Base-by-base conservation (phyloP, 169 alveolate species). In the Theileria equi region DNA sequence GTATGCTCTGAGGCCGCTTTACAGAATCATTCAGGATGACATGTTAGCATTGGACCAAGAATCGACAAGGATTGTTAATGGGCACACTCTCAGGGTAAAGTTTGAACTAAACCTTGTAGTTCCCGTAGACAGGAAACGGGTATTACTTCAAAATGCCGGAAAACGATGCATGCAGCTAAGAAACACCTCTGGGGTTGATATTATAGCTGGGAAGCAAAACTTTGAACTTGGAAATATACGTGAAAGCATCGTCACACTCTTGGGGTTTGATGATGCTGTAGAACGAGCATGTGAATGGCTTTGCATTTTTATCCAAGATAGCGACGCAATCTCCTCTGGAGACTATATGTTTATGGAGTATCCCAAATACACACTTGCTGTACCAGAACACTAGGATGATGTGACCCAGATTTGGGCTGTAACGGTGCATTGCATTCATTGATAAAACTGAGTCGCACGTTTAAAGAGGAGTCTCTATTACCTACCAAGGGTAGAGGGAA, bases 141-240 rank as follows among this genome's bases (percentile, higher is more conserved):
- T 62, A 11, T 62, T 73, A 11, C 66, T 73, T 55, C 78, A 63
- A 45, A 77, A 73, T 48, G 43, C 74, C 8, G 83, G 83, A n/a
- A 29, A 35, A 5, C 1, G 83, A 50, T 73, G 83, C 47, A 73
- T 57, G 36, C 60, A 32, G 54, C 58, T 73, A 32, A 57, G 83
- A 26, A 52, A 44, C 21, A 25, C 58, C 19, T 48, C 79, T 11
- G 83, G 83, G 2, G 83, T 73, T 10, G 83, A 66, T 25, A 52
- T 73, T 21, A 73, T 73, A 10, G 83, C 83, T 35, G 83, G 83
- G 8, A 73, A 73, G 54, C 83, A 73, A 55, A 73, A 73, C 63
- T 73, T 44, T 23, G 83, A 73, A 54, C 40, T 47, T 43, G 78
- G 78, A 26, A 61, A 73, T 45, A 73, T 73, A 47, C 50, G 54